A percentile compares a stretch with the other conserved stretches of the same genome.
These are phyloP conservation scores for Globisporangium cylindrosporum DNA, from an alignment of 352 stramenopile genomes.

Conservation along the genomic window DNA sequence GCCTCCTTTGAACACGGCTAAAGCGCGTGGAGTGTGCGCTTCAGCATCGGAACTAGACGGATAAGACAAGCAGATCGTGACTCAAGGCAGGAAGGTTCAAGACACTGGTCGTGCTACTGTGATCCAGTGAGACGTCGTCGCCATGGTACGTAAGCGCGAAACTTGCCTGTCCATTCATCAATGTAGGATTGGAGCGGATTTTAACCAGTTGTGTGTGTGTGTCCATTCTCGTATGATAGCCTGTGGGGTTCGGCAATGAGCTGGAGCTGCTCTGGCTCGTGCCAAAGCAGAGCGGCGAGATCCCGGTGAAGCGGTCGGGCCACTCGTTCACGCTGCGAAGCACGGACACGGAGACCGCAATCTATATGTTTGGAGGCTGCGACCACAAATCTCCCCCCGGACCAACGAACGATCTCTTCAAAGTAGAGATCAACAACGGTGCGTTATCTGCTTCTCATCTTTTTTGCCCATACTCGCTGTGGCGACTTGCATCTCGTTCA, in stretches of 20 bases:
- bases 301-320: conserved; percentile 93
- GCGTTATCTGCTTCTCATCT: not conserved
- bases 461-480: not conserved
- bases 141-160: not conserved
- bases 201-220: not conserved
- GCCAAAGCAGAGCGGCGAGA: conserved; percentile 90
- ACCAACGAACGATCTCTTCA: conserved; percentile 93
- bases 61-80: not conserved
- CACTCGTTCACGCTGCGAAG: conserved; percentile 93
- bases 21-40: not conserved
- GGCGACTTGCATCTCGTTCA: not conserved
- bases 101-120: not conserved
- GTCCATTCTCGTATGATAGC: conserved; percentile 17
- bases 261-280: conserved; percentile 88
- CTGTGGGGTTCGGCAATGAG: conserved; percentile 78
- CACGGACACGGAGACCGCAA: conserved; percentile 54
- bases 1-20: not conserved
- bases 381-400: conserved; percentile 90
- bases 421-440: conserved; percentile 89
- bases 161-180: not conserved
- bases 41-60: not conserved
- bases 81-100: not conserved
- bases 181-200: not conserved
- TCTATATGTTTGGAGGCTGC: conserved; percentile 89
- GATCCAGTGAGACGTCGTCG: not conserved